Percentiles rank a stretch among this genome's conserved stretches.
These are phyloP conservation scores for Keithomyces neogunnii DNA, from an alignment of 2,329 filamentous ascomycete genomes.

Conservation along the genomic window DNA sequence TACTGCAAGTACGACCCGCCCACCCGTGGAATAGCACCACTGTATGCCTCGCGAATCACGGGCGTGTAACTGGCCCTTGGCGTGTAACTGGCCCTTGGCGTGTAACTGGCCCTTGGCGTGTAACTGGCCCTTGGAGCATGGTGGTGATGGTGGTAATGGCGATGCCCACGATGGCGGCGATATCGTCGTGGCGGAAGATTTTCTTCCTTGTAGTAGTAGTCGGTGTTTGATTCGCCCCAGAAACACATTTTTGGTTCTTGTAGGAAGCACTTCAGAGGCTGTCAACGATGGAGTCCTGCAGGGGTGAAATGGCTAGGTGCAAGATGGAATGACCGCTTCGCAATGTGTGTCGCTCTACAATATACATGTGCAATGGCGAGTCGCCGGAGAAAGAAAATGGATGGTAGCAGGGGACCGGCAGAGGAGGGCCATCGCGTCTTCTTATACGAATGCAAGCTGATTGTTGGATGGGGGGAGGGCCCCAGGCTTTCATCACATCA, in stretches of 20 bases:
- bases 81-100: slow-evolving; percentile 35
- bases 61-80: slow-evolving; percentile 36
- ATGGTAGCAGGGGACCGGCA: no score
- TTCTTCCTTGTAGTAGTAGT: slow-evolving; percentile 50
- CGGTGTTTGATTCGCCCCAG: slow-evolving; percentile 31
- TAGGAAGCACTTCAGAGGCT: no score
- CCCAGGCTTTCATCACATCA: no score
- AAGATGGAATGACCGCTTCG: no score
- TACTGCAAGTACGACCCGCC: slow-evolving; percentile 20
- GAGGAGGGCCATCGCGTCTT: no score
- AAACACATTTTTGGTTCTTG: slow-evolving; percentile 38
- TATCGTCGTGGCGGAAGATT: slow-evolving; percentile 36
- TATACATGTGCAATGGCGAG: no score
- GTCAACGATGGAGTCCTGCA: no score
- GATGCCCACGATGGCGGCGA: slow-evolving; percentile 24
- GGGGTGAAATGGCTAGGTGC: no score
- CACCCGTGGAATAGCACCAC: slow-evolving; percentile 29
- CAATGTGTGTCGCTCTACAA: no score
- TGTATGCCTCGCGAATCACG: slow-evolving; percentile 27
- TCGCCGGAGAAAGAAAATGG: no score
- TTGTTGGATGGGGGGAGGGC: no score
- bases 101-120: slow-evolving; percentile 36
- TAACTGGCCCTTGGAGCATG: slow-evolving; percentile 34
- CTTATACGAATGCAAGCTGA: no score
- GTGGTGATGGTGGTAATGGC: slow-evolving; percentile 23